Conservation (phyloP, 2,329 filamentous ascomycete genomes). For the Fusarium circinatum region DNA sequence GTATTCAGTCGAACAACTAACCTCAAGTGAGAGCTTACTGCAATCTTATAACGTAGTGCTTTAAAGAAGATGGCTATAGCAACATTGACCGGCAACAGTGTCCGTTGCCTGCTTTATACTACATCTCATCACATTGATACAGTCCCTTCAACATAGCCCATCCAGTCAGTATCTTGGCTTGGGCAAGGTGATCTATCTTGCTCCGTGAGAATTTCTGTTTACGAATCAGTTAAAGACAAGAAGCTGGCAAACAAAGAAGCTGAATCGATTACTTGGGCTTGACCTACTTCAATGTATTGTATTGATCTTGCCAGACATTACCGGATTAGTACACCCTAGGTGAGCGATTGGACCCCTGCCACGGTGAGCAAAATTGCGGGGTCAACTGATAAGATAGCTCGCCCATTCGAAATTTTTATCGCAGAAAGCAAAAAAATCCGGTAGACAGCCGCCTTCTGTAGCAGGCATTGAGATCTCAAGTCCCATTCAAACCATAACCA, state of each 20-base stretch:
- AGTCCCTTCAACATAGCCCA: neutral
- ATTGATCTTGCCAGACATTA: neutral
- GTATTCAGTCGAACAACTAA: neutral
- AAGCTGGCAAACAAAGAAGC: neutral
- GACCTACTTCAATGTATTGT: neutral
- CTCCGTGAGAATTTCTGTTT: neutral
- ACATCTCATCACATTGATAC: neutral
- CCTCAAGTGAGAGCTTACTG: neutral
- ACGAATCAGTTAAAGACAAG: neutral
- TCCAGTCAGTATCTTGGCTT: neutral
- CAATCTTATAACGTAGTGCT: neutral
- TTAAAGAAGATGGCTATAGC: neutral
- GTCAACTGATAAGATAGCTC: constrained; percentile 35
- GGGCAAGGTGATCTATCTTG: neutral
- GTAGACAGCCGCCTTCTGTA: constrained; percentile 35
- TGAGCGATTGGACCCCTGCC: constrained; percentile 22
- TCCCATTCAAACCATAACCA: constrained; percentile 9
- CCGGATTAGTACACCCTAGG: constrained; percentile 20
- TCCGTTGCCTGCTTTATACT: neutral
- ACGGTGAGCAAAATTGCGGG: constrained; percentile 45
- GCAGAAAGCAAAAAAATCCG: constrained; percentile 45
- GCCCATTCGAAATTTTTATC: constrained; percentile 41
- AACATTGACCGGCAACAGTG: neutral
- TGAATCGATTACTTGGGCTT: neutral
- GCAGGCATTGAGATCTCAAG: constrained; percentile 12